Evolutionary conservation across 495 filamentous ascomycete genomes (phyloP).

Genomic region (Glonium stellatum): DNA sequence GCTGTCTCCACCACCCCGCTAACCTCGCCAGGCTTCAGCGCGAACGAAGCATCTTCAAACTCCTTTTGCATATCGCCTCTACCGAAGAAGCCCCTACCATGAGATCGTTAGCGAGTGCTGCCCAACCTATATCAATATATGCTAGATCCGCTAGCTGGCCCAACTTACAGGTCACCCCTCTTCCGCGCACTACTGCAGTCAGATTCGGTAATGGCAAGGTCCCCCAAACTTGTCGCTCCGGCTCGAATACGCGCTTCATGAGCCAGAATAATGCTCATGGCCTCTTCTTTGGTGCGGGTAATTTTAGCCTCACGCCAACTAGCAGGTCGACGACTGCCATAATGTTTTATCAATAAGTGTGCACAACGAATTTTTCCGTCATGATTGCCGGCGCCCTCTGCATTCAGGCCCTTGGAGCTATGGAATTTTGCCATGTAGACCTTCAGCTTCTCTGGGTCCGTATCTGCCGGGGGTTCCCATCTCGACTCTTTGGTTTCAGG

Average conservation of each 20-base stretch:
- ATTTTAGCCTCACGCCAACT: conserved; percentile 90
- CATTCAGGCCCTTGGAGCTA: conserved; percentile 40
- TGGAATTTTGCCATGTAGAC: conserved; percentile 84
- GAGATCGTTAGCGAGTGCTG: conserved; percentile 4
- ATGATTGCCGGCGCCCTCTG: conserved; percentile 39
- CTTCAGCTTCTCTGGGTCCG: conserved; percentile 86
- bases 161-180: conserved; percentile 74
- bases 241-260: conserved; percentile 67
- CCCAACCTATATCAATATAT: conserved; percentile 10
- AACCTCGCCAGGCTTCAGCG: conserved; percentile 74
- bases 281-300: conserved; percentile 80
- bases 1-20: conserved; percentile 82
- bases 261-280: conserved; percentile 62
- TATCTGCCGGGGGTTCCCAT: conserved; percentile 86
- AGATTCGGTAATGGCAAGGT: conserved; percentile 79
- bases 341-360: conserved; percentile 90
- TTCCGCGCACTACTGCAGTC: conserved; percentile 95
- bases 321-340: conserved; percentile 73
- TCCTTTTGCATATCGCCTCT: conserved; percentile 97
- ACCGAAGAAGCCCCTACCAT: conserved; percentile 74
- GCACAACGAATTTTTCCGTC: conserved; percentile 86
- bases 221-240: conserved; percentile 60
- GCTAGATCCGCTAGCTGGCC: neutral
- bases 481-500: conserved; percentile 69
- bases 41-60: conserved; percentile 92